A percentile compares a stretch with the other conserved stretches of the same genome.
Evolutionary conservation across 306 rosid genomes (phyloP).

Genomic region (Glycine latifolia): DNA sequence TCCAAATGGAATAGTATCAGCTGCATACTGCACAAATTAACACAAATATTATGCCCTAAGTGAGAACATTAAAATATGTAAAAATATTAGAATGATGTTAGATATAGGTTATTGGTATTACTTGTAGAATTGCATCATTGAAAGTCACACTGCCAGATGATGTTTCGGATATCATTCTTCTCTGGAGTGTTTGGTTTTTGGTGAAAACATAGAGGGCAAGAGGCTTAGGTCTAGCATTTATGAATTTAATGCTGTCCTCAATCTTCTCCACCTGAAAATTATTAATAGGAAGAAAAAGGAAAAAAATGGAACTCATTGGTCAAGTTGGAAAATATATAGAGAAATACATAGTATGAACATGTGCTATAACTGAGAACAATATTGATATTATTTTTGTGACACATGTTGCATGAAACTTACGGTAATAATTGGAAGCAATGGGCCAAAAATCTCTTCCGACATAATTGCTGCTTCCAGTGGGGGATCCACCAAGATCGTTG

Average conservation of each 20-base stretch:
- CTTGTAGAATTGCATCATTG: conserved; percentile 77
- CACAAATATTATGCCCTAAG: no score
- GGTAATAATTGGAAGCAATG: conserved; percentile 77
- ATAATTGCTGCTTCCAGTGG: conserved; percentile 70
- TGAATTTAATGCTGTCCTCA: conserved; percentile 74
- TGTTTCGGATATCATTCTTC: conserved; percentile 71
- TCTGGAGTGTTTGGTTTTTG: conserved; percentile 60
- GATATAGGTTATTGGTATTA: conserved; percentile 17
- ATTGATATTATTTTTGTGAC: no score
- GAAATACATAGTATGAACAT: background rate
- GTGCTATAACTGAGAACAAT: no score
- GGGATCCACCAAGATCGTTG: conserved; percentile 79
- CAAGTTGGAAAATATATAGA: background rate
- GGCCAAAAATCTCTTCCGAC: conserved; percentile 85
- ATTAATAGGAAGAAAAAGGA: background rate
- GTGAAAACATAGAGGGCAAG: conserved; percentile 80
- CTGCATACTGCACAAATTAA: conserved; percentile 65
- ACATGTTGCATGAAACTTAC: conserved; percentile 49
- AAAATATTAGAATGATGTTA: no score
- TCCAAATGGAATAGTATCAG: conserved; percentile 78
- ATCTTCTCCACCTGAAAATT: conserved; percentile 69
- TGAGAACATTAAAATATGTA: no score
- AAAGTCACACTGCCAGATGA: conserved; percentile 76
- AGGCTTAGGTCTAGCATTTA: conserved; percentile 73
- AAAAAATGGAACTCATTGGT: background rate